Conservation (phyloP, 1,284 basidiomycete species). For the Cutaneotrichosporon arboriforme region DNA sequence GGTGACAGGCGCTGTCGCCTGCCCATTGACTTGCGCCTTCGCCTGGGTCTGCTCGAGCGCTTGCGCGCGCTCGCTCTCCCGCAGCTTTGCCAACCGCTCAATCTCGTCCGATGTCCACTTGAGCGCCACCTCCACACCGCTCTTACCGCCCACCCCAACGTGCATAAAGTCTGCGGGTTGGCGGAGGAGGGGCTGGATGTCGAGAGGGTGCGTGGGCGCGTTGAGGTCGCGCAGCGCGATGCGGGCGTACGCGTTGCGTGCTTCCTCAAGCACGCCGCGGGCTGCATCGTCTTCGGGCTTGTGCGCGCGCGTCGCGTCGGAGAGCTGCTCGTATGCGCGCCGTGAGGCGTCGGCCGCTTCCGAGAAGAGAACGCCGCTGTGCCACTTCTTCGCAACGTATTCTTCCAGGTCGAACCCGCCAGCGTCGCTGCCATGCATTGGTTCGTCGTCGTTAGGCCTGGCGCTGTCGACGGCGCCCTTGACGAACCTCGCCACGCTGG, state of each 20-base stretch:
- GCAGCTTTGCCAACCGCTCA: constrained; percentile 1
- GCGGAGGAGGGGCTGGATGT: constrained; percentile 33
- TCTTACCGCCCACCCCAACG: constrained; percentile 30
- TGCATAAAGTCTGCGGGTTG: constrained; percentile 34
- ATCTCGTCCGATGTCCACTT: constrained; percentile 32
- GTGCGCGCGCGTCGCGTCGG: not conserved
- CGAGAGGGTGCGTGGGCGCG: constrained; percentile 26
- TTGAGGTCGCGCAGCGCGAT: constrained; percentile 28
- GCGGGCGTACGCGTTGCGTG: constrained; percentile 21
- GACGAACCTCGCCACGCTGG: constrained; percentile 38
- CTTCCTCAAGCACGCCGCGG: not conserved
- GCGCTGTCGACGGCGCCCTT: constrained; percentile 30
- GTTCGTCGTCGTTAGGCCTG: not conserved
- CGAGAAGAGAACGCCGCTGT: constrained; percentile 23
- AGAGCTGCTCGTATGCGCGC: constrained; percentile 10
- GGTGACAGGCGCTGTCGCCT: not conserved
- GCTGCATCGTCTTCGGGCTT: not conserved
- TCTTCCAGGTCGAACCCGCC: constrained; percentile 15
- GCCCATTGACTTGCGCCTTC: not conserved
- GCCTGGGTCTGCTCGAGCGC: not conserved
- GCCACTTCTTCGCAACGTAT: constrained; percentile 28
- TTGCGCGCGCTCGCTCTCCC: not conserved
- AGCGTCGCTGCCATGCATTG: too few species aligned
- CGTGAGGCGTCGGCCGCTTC: constrained; percentile 4
- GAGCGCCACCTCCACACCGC: constrained; percentile 28